These are phyloP conservation scores for Oligophagozyma castellii DNA, from an alignment of 1,139 yeast species.

Conservation along the genomic window DNA sequence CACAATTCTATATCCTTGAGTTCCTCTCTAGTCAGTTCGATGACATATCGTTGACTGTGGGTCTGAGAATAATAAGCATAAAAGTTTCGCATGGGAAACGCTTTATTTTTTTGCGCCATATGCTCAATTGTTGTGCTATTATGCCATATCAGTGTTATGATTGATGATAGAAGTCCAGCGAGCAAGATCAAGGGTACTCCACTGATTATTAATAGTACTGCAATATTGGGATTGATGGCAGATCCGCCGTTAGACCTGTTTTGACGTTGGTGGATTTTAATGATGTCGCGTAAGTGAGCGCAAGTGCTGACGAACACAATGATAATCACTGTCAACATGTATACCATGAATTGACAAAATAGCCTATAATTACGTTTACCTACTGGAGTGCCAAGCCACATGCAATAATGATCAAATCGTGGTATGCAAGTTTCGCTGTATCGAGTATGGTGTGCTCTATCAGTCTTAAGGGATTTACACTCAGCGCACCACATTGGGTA, in stretches of 20 bases:
- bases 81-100: constrained; percentile 1
- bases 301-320: constrained; percentile 22
- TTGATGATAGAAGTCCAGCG: constrained; percentile 27
- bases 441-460: constrained; percentile 44
- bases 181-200: constrained; percentile 34
- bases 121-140: constrained; percentile 37
- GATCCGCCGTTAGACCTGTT: too few species aligned
- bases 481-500: constrained; percentile 47
- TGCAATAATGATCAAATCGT: constrained; percentile 53
- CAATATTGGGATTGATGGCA: constrained; percentile 33
- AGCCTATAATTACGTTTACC: constrained; percentile 41
- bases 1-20: background rate
- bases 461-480: constrained; percentile 39
- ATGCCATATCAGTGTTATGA: constrained; percentile 27
- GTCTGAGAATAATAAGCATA: constrained; percentile 1
- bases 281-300: constrained; percentile 23
- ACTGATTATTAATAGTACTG: constrained; percentile 30
- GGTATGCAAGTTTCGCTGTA: constrained; percentile 35
- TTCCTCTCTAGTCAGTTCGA: constrained; percentile 5
- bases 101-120: constrained; percentile 7
- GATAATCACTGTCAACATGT: constrained; percentile 26
- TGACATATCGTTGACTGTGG: constrained; percentile 14
- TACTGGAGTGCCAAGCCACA: constrained; percentile 46
- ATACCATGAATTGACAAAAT: constrained; percentile 36
- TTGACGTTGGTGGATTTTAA: constrained; percentile 14